These are phyloP conservation scores for Salix koriyanagi DNA, from an alignment of 345 rosid species.

Conservation along the genomic window DNA sequence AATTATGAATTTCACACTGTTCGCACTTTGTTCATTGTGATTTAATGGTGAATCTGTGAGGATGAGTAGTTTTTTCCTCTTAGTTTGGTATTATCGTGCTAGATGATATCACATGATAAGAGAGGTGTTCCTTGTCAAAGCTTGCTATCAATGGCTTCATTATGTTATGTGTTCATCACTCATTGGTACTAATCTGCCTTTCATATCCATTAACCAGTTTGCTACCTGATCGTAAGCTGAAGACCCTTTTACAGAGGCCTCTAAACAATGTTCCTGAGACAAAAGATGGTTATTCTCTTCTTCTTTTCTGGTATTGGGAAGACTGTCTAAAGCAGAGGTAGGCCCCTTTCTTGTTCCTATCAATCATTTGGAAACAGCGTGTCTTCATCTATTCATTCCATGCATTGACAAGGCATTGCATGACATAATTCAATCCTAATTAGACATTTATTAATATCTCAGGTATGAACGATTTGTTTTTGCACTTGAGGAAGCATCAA, in stretches of 20 bases:
- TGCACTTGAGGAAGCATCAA: conserved; percentile 92
- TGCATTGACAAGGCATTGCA: background rate
- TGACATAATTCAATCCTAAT: background rate
- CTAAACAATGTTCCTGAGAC: conserved; percentile 63
- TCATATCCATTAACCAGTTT: conserved; percentile 39
- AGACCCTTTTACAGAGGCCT: conserved; percentile 80
- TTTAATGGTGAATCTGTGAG: background rate
- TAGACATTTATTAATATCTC: background rate
- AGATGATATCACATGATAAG: background rate
- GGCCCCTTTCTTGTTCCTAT: background rate
- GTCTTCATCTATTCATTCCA: background rate
- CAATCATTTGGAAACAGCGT: background rate
- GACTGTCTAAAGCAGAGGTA: conserved; percentile 96
- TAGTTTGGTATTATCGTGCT: background rate
- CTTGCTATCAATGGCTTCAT: background rate
- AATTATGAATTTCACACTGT: background rate
- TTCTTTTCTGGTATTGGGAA: conserved; percentile 96
- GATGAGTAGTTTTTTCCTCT: background rate
- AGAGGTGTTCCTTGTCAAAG: background rate
- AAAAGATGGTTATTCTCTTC: conserved; percentile 88
- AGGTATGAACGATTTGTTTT: conserved; percentile 83
- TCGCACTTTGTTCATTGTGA: background rate
- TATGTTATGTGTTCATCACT: background rate
- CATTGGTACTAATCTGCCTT: background rate
- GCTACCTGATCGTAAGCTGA: conserved; percentile 91